Conservation (phyloP, 257 asterid genomes). For the Nicotiana noctiflora region DNA sequence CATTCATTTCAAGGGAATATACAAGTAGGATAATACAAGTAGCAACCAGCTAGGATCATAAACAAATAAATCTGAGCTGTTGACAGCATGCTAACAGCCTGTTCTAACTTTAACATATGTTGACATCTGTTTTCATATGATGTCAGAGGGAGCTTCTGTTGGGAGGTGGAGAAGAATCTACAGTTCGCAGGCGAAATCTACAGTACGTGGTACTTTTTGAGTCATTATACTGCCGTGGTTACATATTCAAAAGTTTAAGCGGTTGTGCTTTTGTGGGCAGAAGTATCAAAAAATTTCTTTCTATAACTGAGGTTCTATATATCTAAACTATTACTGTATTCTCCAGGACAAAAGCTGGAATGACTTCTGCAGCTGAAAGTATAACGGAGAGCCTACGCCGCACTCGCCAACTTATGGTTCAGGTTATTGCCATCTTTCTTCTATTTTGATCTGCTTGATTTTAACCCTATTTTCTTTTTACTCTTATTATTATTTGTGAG, state of each 20-base stretch:
- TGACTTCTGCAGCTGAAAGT: conserved; percentile 98
- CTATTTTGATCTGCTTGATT: background rate
- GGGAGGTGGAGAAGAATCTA: conserved; percentile 98
- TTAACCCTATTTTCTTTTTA: background rate
- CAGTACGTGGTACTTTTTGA: conserved; percentile 43
- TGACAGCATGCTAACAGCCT: too few relatives aligned
- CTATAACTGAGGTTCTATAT: background rate
- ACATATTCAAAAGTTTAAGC: background rate
- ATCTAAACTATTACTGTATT: background rate
- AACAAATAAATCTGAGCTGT: too few relatives aligned
- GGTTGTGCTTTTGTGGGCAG: background rate
- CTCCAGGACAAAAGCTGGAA: conserved; percentile 84
- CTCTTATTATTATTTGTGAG: background rate
- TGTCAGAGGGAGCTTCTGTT: conserved; percentile 84
- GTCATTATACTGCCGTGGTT: background rate
- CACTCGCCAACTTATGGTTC: conserved; percentile 95
- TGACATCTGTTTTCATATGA: conserved; percentile 13
- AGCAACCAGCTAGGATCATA: too few relatives aligned
- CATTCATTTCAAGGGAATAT: too few relatives aligned
- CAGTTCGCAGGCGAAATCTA: conserved; percentile 75
- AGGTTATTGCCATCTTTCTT: conserved; percentile 43
- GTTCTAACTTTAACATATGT: too few relatives aligned
- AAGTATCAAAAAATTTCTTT: background rate
- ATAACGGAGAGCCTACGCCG: conserved; percentile 95
- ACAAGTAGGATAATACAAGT: too few relatives aligned